Percentiles rank a stretch among this genome's conserved stretches.
phyloP scores from a whole-genome alignment of 2,329 filamentous ascomycete species.

The Talaromyces atroroseus region DNA sequence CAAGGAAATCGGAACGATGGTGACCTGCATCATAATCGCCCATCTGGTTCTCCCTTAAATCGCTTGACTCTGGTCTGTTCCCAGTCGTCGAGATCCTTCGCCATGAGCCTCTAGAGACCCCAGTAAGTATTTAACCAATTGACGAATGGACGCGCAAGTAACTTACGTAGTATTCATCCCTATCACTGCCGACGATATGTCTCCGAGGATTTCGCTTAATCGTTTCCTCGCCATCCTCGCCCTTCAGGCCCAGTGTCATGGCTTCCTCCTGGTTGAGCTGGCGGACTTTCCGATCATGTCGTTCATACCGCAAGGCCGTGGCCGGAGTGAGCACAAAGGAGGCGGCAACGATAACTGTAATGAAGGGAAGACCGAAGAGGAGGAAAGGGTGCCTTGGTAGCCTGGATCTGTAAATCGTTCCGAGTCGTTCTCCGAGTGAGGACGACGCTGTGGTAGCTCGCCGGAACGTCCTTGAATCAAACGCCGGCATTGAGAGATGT shows the following conservation, averaged over 20 bases:
- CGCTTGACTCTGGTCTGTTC: slow-evolving; percentile 92
- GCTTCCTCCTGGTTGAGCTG: slow-evolving; percentile 82
- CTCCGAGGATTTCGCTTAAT: slow-evolving; percentile 48
- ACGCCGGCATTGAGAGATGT: slow-evolving; percentile 50
- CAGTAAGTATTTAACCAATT: not conserved
- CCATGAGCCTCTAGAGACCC: slow-evolving; percentile 61
- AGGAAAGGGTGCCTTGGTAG: slow-evolving; percentile 79
- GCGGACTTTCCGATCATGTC: slow-evolving; percentile 81
- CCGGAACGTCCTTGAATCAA: slow-evolving; percentile 67
- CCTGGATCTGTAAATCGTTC: slow-evolving; percentile 67
- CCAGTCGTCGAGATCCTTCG: slow-evolving; percentile 92
- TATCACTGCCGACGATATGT: slow-evolving; percentile 38
- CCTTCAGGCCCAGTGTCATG: slow-evolving; percentile 66
- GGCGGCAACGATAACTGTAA: slow-evolving; percentile 80
- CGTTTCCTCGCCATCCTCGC: slow-evolving; percentile 70
- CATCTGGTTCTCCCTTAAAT: slow-evolving; percentile 84
- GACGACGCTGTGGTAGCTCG: slow-evolving; percentile 43
- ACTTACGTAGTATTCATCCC: slow-evolving; percentile 45
- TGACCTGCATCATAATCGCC: slow-evolving; percentile 49
- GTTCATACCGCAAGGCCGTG: slow-evolving; percentile 88
- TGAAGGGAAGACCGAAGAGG: slow-evolving; percentile 89
- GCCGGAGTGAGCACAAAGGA: slow-evolving; percentile 94
- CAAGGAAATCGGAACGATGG: not conserved
- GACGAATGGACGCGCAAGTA: not conserved
- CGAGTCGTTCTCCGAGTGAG: slow-evolving; percentile 62